phyloP scores from a whole-genome alignment of 331 rosid genomes.

The Quercus lobata region DNA sequence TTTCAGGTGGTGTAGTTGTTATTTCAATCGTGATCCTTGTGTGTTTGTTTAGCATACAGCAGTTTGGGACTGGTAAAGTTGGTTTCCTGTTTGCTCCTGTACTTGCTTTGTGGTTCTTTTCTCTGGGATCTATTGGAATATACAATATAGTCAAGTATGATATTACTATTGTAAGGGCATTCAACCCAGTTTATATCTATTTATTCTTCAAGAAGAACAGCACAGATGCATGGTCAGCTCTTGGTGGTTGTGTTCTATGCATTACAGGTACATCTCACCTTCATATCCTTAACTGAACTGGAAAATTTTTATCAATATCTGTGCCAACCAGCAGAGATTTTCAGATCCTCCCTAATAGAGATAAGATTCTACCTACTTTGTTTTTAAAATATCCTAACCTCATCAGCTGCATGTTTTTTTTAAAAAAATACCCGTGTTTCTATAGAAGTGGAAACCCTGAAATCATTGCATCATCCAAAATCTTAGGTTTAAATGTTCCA shows the following conservation, averaged over 20 bases:
- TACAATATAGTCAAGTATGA: slow-evolving; percentile 66
- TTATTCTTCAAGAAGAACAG: slow-evolving; percentile 77
- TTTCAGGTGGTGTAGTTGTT: slow-evolving; percentile 65
- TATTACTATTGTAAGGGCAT: slow-evolving; percentile 69
- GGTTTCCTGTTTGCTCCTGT: slow-evolving; percentile 88
- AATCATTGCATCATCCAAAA: background rate
- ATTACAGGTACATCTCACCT: slow-evolving; percentile 67
- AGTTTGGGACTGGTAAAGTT: slow-evolving; percentile 84
- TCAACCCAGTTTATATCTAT: slow-evolving; percentile 89
- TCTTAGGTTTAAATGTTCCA: background rate
- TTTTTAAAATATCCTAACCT: background rate
- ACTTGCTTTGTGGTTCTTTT: slow-evolving; percentile 87
- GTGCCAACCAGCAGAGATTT: slow-evolving; percentile 1
- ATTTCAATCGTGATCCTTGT: slow-evolving; percentile 61
- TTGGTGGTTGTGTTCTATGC: slow-evolving; percentile 97
- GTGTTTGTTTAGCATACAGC: slow-evolving; percentile 81
- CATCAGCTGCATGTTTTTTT: background rate
- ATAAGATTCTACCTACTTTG: background rate
- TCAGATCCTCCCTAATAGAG: background rate
- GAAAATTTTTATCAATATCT: background rate
- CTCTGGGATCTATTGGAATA: slow-evolving; percentile 80
- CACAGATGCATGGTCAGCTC: slow-evolving; percentile 79
- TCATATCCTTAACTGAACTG: background rate
- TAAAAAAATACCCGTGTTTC: background rate
- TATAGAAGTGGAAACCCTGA: background rate